These are phyloP conservation scores for Microdochium bolleyi DNA, from an alignment of 2,329 filamentous ascomycete species.

Conservation along the genomic window DNA sequence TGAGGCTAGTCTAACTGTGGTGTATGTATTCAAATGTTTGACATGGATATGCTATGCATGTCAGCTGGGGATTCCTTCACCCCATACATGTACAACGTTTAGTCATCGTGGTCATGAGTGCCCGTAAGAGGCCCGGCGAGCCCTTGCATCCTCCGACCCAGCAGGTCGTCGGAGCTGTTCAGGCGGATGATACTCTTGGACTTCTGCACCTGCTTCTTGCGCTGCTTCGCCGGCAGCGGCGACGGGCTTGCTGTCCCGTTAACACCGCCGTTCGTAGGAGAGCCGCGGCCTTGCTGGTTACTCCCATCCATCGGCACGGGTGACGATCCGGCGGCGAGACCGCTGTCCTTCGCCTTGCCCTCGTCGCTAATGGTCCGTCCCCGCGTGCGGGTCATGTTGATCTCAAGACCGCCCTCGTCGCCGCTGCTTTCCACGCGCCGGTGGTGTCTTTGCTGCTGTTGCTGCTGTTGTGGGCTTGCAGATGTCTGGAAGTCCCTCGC, in stretches of 20 bases:
- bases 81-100: background rate
- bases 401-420: conserved; percentile 83
- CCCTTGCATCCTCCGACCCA: conserved; percentile 50
- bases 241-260: conserved; percentile 8
- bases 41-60: too few relatives aligned
- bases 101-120: conserved; percentile 30
- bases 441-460: conserved; percentile 29
- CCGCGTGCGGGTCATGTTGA: conserved; percentile 51
- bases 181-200: conserved; percentile 43
- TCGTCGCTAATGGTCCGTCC: conserved; percentile 21
- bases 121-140: conserved; percentile 46
- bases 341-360: conserved; percentile 1
- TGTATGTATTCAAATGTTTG: too few relatives aligned
- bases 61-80: too few relatives aligned
- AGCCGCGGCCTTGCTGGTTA: background rate
- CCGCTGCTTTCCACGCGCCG: conserved; percentile 55
- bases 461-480: conserved; percentile 1
- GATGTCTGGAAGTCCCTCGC: conserved; percentile 8
- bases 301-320: background rate
- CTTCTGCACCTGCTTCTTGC: conserved; percentile 18
- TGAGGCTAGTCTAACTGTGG: too few relatives aligned
- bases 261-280: conserved; percentile 7
- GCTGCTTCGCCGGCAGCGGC: conserved; percentile 9
- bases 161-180: conserved; percentile 48
- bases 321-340: conserved; percentile 9